A percentile compares a stretch with the other conserved stretches of the same genome.
These are phyloP conservation scores for Yarrowia keelungensis DNA, from an alignment of 805 yeast genomes.

Conservation along the genomic window DNA sequence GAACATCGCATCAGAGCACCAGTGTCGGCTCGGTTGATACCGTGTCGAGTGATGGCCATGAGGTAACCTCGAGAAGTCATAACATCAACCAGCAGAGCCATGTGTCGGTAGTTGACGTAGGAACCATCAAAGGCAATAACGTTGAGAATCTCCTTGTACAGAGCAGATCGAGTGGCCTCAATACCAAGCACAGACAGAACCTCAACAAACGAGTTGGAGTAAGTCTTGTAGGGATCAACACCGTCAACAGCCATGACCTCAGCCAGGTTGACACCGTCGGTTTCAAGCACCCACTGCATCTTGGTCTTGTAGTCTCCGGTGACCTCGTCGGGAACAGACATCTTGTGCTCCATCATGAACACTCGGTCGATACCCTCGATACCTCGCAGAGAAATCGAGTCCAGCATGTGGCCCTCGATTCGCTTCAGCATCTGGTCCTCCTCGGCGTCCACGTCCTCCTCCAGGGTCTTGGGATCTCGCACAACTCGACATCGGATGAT, in stretches of 20 bases:
- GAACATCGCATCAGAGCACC: constrained; percentile 99
- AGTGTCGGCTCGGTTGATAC: constrained; percentile 97
- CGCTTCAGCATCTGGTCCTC: constrained; percentile 96
- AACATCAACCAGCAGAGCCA: constrained; percentile 96
- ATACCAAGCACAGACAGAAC: constrained; percentile 94
- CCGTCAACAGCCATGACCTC: constrained; percentile 96
- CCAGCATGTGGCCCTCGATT: constrained; percentile 95
- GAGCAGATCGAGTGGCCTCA: constrained; percentile 95
- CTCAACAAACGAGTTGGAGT: constrained; percentile 96
- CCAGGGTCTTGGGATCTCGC: constrained; percentile 91
- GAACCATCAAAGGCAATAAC: constrained; percentile 99
- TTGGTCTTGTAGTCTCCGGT: constrained; percentile 88
- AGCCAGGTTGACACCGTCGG: constrained; percentile 96
- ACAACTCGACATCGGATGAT: constrained; percentile 98
- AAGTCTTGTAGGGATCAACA: constrained; percentile 87
- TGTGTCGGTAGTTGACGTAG: constrained; percentile 96
- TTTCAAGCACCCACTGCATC: constrained; percentile 98
- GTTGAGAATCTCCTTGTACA: constrained; percentile 91
- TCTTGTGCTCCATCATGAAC: constrained; percentile 60
- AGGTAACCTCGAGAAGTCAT: constrained; percentile 98
- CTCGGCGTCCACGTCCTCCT: constrained; percentile 92
- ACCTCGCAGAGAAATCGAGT: constrained; percentile 93
- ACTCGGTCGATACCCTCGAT: constrained; percentile 91
- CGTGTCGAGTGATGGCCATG: constrained; percentile 99
- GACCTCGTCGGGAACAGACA: constrained; percentile 60